Percentiles rank a stretch among this genome's conserved stretches.
These are phyloP conservation scores for Porcisia deanei DNA, from an alignment of 208 protist species.

Conservation along the genomic window DNA sequence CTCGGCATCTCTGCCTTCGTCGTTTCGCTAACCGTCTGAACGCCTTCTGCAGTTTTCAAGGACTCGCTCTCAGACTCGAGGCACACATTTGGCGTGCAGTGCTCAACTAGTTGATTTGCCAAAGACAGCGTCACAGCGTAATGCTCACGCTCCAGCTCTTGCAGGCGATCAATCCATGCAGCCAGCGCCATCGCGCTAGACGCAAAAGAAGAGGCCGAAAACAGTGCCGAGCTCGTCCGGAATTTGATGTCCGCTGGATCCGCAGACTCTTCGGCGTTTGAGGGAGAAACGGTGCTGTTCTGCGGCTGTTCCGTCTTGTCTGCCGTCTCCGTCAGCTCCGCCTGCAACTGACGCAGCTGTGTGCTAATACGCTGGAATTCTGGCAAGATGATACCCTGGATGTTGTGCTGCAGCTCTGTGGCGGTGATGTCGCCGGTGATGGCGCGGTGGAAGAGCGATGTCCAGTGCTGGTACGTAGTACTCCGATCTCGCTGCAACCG, in stretches of 20 bases:
- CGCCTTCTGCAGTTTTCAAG: neutral
- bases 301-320: neutral
- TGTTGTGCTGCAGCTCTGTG: slow-evolving; percentile 42
- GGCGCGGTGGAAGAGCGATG: slow-evolving; percentile 45
- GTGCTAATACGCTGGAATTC: slow-evolving; percentile 62
- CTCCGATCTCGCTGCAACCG: slow-evolving; percentile 66
- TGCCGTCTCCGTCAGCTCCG: slow-evolving; percentile 2
- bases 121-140: slow-evolving; percentile 47
- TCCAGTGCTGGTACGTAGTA: slow-evolving; percentile 62
- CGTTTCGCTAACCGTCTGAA: neutral
- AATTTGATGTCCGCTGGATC: neutral
- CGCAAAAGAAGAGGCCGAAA: neutral
- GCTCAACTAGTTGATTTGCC: slow-evolving; percentile 17
- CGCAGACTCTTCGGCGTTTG: neutral
- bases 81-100: slow-evolving; percentile 17
- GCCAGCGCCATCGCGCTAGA: slow-evolving; percentile 5
- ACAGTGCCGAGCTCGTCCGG: neutral
- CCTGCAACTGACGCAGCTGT: slow-evolving; percentile 52
- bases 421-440: slow-evolving; percentile 43
- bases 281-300: neutral
- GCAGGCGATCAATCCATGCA: slow-evolving; percentile 57
- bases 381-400: slow-evolving; percentile 44
- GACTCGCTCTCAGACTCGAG: neutral
- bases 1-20: too few relatives aligned
- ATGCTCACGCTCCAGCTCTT: slow-evolving; percentile 60